Evolutionary conservation across 2,329 filamentous ascomycete genomes (phyloP), one percentile per base, ranked within the genome.

Genomic region (Cryphonectria japonica): DNA sequence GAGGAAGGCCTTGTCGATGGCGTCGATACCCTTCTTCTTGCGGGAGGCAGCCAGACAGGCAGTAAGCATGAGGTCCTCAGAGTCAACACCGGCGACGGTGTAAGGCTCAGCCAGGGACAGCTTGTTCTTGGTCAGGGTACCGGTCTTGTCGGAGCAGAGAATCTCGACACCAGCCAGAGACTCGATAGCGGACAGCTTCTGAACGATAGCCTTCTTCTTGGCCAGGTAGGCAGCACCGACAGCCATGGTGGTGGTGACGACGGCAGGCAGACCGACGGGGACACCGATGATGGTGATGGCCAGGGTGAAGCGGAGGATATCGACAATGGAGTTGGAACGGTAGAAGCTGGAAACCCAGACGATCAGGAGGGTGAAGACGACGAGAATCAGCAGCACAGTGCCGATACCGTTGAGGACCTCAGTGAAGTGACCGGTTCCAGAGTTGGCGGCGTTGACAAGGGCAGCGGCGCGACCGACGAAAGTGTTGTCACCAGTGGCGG

Each of bases 21-120:
- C 93, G 80, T 97, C 94, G 75, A 97, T 95, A 85, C 93, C 94
- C 87, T 97, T 97, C 88, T 95, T 95, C 89, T 96, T 97, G 85
- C 93, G 92, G 76, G 92, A 95, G 74, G 94, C 93, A 78, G 94
- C 94, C 78, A 97, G 85, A 82, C 94, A 97, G 78, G 94, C 94
- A 84, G 93, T 96, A 75, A 97, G 87, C 93, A 97, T 97, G 74
- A 97, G 91, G 78, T 97, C 93, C 82, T 96, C 92, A 50, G 92
- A 88, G 76, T 95, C 92, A 72, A 97, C 92, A 78, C 94, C 94
- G 73, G 88, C 86, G 73, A 96, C 92, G 54, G 91, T 93, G 85
- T 91, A 97, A 70, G 94, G 94, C 80, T 97, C 94, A 67, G 92
- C 87, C 63, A 97, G 87, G 74, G 93, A 95, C 32, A 97, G 89